Evolutionary conservation across 2,329 filamentous ascomycete species (phyloP), one percentile per base, ranked within the genome.

Genomic region (Ophiosphaerella narmari): DNA sequence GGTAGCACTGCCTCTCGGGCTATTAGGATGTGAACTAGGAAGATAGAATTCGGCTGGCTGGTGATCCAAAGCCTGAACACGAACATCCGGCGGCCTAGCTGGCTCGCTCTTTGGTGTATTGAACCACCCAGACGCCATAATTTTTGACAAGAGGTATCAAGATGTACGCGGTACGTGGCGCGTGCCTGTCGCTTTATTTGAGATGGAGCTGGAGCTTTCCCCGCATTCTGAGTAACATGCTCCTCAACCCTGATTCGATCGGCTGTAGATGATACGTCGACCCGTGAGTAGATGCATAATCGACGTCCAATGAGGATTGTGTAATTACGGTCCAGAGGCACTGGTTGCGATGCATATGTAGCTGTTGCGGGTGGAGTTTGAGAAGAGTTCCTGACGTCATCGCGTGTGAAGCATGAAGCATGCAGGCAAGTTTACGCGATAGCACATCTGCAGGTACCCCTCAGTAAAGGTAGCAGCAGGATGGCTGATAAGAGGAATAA

Each of bases 31-130:
- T 11, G 39, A 57, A 53, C 63, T 40, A 43, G 64, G 53, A 21
- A 71, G 52, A 47, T 73, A 71, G 46, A 72, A 66, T 40, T 69
- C 65, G 42, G 67, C 63, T 7, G 69, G 66, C 43, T 62, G 52
- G 34, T 66, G 60, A 47, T 73, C 67, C 3, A 57, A 65, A 21
- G 71, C 37, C 38, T 70, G 69, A 12, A 71, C 45, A 42, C 65
- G 62, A 33, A 71, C 54, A 56, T 70, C 67, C 31, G 68, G 70
- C 31, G 59, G 59, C 32, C 57, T 51, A 7, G 50, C 44, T 12
- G 65, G 54, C 43, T 58, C 54, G 45, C 43, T 57, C 34, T 58
- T 53, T 21, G 55, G 55, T 43, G 59, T 58, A 52, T 48, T 54
- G 51, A 70, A 66, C 67, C 67, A 70, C 41, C 62, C 55, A 41